Evolutionary conservation across 306 rosid species (phyloP).

Genomic region (Cotoneaster glaucophyllus): DNA sequence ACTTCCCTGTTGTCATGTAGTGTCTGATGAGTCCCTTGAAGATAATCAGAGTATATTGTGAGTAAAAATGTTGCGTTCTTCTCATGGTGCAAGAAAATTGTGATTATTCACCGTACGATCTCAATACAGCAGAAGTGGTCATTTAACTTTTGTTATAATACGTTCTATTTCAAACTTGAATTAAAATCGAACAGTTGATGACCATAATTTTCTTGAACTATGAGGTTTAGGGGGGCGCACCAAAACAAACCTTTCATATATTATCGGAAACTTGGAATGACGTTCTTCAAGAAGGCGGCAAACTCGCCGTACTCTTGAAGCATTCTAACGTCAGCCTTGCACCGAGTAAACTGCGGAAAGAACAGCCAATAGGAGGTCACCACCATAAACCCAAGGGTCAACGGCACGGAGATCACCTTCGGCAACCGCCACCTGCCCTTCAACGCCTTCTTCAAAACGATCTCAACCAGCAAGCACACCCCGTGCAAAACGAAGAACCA

Average conservation of each 20-base stretch:
- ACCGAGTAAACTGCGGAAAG: constrained; percentile 46
- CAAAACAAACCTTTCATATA: too few species aligned
- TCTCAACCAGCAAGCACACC: constrained; percentile 35
- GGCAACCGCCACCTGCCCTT: constrained; percentile 33
- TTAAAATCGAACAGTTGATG: too few species aligned
- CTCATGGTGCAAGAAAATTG: too few species aligned
- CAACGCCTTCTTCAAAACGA: constrained; percentile 33
- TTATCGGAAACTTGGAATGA: background rate
- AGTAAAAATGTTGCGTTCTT: constrained; percentile 51
- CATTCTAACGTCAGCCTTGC: constrained; percentile 29
- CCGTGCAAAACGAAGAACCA: constrained; percentile 67
- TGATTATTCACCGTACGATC: too few species aligned
- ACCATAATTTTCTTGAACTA: too few species aligned
- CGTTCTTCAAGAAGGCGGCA: constrained; percentile 25
- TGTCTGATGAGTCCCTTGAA: constrained; percentile 24
- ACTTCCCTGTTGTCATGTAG: too few species aligned
- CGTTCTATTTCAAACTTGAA: too few species aligned
- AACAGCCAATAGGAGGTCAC: constrained; percentile 45
- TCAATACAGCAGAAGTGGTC: too few species aligned
- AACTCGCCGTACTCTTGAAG: constrained; percentile 44
- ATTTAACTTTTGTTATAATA: too few species aligned
- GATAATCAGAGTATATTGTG: constrained; percentile 50
- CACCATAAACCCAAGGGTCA: constrained; percentile 45
- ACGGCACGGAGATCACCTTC: constrained; percentile 18
- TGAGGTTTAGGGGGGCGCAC: too few species aligned